Percentiles rank a stretch among this genome's conserved stretches.
phyloP scores from a whole-genome alignment of 1,139 yeast genomes.

The Scheffersomyces illinoinensis region DNA sequence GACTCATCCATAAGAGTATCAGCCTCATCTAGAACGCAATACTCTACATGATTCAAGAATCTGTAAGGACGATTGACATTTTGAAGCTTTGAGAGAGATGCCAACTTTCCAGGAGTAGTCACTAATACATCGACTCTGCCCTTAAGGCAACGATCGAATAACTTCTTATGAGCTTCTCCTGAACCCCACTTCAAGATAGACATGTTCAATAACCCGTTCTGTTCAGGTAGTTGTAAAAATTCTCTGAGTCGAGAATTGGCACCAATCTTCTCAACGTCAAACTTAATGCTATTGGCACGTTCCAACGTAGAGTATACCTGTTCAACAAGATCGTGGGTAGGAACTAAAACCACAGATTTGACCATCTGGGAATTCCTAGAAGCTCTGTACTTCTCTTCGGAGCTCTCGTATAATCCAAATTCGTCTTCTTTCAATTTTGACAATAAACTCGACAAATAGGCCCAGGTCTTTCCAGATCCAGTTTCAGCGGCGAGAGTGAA shows the following conservation, averaged over 20 bases:
- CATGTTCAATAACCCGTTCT: conserved; percentile 35
- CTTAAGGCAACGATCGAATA: conserved; percentile 45
- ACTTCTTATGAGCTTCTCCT: conserved; percentile 49
- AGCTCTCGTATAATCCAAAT: conserved; percentile 24
- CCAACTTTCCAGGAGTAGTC: conserved; percentile 77
- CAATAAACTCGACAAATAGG: conserved; percentile 75
- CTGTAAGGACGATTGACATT: conserved; percentile 50
- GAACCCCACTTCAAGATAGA: conserved; percentile 59
- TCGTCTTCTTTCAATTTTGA: conserved; percentile 66
- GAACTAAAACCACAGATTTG: conserved; percentile 73
- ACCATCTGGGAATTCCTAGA: conserved; percentile 44
- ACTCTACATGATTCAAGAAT: conserved; percentile 48
- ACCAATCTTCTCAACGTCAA: conserved; percentile 20
- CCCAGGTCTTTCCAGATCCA: conserved; percentile 95
- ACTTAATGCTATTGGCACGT: conserved; percentile 31
- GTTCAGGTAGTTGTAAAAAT: conserved; percentile 28
- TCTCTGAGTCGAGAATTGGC: conserved; percentile 19
- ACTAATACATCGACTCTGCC: conserved; percentile 72
- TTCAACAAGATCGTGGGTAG: conserved; percentile 84
- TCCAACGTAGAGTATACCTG: conserved; percentile 66
- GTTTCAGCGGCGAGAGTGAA: conserved; percentile 94
- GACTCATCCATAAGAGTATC: conserved; percentile 89
- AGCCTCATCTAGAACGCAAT: conserved; percentile 89
- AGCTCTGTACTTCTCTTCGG: conserved; percentile 30
- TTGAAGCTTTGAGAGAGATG: conserved; percentile 44